A percentile compares a stretch with the other conserved stretches of the same genome.
Conservation (phyloP, 805 yeast genomes). For the Ogataea pini region DNA sequence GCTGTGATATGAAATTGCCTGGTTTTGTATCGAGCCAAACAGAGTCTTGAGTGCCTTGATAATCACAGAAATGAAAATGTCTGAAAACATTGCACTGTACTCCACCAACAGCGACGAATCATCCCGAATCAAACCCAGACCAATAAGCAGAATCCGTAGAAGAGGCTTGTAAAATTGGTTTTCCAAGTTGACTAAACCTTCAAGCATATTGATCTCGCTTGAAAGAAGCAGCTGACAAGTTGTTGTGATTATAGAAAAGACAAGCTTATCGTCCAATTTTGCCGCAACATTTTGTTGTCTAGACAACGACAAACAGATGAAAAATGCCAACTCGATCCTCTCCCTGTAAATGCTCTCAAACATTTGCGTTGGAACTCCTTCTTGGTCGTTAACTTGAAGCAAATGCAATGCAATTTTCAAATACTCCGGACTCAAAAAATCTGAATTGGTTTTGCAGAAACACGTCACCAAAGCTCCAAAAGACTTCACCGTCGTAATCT, state of each 20-base stretch:
- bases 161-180: conserved; percentile 54
- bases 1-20: conserved; percentile 45
- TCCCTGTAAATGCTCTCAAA: conserved; percentile 56
- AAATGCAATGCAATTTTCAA: conserved; percentile 46
- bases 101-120: conserved; percentile 44
- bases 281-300: conserved; percentile 22
- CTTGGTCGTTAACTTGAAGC: conserved; percentile 51
- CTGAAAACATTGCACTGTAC: conserved; percentile 52
- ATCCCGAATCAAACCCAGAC: conserved; percentile 45
- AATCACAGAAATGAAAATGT: conserved; percentile 61
- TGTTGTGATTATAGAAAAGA: conserved; percentile 44
- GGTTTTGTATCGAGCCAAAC: conserved; percentile 58
- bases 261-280: conserved; percentile 36
- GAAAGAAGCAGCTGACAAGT: conserved; percentile 50
- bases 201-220: conserved; percentile 48
- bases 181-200: conserved; percentile 41
- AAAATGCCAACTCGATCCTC: conserved; percentile 67
- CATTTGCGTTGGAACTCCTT: conserved; percentile 50
- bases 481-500: conserved; percentile 67
- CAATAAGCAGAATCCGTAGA: conserved; percentile 55
- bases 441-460: conserved; percentile 46
- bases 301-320: conserved; percentile 46
- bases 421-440: conserved; percentile 28
- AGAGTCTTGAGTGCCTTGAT: conserved; percentile 65
- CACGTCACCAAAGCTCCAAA: conserved; percentile 79